Base-by-base conservation (phyloP, 2,329 filamentous ascomycete genomes). In the Arthrobotrys entomopaga region DNA sequence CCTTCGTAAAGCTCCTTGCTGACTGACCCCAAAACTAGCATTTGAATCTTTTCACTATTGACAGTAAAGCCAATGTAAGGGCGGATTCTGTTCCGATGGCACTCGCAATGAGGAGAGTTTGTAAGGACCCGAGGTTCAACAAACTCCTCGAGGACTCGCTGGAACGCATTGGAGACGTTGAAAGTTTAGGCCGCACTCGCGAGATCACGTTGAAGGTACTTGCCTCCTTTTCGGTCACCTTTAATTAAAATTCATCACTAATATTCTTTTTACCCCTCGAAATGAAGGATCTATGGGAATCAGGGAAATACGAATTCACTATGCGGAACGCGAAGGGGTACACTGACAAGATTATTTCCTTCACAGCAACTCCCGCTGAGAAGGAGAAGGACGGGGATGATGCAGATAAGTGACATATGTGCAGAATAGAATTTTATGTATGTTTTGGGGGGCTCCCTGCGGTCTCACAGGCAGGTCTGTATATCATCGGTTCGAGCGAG, bases 21-120 rank as follows among this genome's bases (percentile, higher is more conserved):
- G 10, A 20, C n/a, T 11, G 16, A 8, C 3, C 15, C 15, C 15
- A 10, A 19, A 42, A 19, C 15, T 52, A 75, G 82, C 91, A 95
- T 77, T 87, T 95, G 73, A 98, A 98, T 80, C 87, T 99, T 71
- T 97, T 98, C 82, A 95, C 91, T 76, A 98, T 99, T 79, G 94
- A 96, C 73, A 92, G 89, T 69, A 86, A 87, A 46, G 92, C 93
- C 15, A 90, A 91, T 81, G 95, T 99, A 6, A 89, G 95, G 53
- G 95, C 95, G 0, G 94, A 96, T 81, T 94, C 90, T 1, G 94
- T 99, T 24, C 95, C 95, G 1, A 99, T 99, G 95, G 92, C 96
- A 82, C 88, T 89, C 56, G 95, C 95, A 0, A 96, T 99, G 82
- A 87, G 88, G 67, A 88, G 93, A 79, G 93, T 99, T 11, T 97